phyloP scores from a whole-genome alignment of 257 asterid species.

The Nicotiana tabacum region DNA sequence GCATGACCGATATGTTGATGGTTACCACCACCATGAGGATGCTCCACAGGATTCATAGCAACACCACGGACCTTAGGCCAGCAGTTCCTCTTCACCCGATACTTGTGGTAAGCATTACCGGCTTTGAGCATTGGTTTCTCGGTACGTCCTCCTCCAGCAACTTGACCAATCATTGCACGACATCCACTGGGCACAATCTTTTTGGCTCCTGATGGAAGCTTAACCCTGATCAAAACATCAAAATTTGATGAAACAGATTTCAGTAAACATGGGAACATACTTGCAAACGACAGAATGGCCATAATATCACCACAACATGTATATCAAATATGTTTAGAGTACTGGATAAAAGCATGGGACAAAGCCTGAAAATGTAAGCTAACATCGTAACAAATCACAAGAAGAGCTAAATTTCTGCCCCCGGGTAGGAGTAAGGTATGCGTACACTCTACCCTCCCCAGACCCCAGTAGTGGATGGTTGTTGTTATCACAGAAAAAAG shows the following conservation, averaged over 20 bases:
- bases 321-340: background rate
- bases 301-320: background rate
- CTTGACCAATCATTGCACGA: conserved; percentile 20
- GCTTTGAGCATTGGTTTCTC: conserved; percentile 17
- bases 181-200: conserved; percentile 22
- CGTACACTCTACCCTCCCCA: too few species aligned
- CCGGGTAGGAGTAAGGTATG: too few species aligned
- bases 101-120: conserved; percentile 33
- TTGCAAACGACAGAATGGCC: background rate
- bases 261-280: background rate
- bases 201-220: conserved; percentile 20
- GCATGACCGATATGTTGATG: conserved; percentile 62
- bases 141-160: conserved; percentile 26
- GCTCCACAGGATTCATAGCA: conserved; percentile 65
- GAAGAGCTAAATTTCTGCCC: background rate
- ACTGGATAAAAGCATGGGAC: background rate
- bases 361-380: background rate
- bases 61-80: conserved; percentile 29
- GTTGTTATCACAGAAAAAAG: background rate
- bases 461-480: too few species aligned
- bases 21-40: conserved; percentile 76
- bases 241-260: background rate
- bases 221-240: background rate
- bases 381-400: background rate
- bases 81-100: conserved; percentile 33